phyloP scores from a whole-genome alignment of 768 basidiomycete species.

The Mycena leptocephala region DNA sequence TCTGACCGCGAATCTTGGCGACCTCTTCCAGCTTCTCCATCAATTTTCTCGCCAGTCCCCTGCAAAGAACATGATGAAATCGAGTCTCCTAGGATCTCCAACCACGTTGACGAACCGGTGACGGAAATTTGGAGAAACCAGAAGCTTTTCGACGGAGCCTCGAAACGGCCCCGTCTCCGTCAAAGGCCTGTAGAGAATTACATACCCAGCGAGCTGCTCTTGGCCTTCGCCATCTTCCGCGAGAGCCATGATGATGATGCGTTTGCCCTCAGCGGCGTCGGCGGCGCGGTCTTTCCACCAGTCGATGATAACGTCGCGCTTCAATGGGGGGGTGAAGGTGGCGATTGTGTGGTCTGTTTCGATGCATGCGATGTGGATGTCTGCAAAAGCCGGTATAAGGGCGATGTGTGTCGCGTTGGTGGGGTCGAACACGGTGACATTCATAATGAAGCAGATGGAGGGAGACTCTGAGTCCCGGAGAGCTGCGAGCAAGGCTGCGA shows the following conservation, averaged over 20 bases:
- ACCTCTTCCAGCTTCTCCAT: slow-evolving; percentile 28
- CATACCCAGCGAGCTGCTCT: slow-evolving; percentile 12
- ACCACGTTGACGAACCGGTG: slow-evolving; percentile 2
- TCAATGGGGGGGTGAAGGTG: slow-evolving; percentile 20
- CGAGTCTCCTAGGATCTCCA: not conserved
- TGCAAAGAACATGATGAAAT: not conserved
- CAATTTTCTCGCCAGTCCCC: slow-evolving; percentile 17
- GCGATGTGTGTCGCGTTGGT: slow-evolving; percentile 2
- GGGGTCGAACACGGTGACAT: slow-evolving; percentile 3
- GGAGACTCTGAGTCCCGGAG: too few relatives aligned
- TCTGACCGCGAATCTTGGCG: slow-evolving; percentile 14
- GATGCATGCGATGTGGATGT: slow-evolving; percentile 29
- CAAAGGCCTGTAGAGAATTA: slow-evolving; percentile 18
- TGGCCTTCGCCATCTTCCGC: not conserved
- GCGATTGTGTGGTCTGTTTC: slow-evolving; percentile 16
- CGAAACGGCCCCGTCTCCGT: slow-evolving; percentile 21
- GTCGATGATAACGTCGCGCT: slow-evolving; percentile 10
- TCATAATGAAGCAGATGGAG: not conserved
- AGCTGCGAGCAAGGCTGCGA: too few relatives aligned
- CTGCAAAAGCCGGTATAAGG: slow-evolving; percentile 19
- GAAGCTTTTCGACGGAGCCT: slow-evolving; percentile 25
- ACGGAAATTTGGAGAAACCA: slow-evolving; percentile 30
- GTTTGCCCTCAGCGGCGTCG: not conserved
- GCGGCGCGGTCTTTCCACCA: slow-evolving; percentile 19
- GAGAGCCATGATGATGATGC: slow-evolving; percentile 22